Evolutionary conservation across 148 eudicot genomes (phyloP), one percentile per base, ranked within the genome.

Genomic region (Chenopodium quinoa): DNA sequence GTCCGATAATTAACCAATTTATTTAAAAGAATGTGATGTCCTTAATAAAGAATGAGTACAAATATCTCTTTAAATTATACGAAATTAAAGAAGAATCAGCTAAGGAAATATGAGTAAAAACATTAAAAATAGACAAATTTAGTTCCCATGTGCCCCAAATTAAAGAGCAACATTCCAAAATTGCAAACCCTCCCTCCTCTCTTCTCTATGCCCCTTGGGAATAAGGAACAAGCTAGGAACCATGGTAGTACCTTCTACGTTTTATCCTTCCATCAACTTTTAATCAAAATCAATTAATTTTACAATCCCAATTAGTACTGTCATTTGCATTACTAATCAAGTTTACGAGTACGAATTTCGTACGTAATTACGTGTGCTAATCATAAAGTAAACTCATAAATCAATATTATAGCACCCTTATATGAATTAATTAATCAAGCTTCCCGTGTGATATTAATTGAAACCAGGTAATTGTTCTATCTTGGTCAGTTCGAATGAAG

Each of bases 61-160:
- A 68, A 69, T 69, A 69, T 69, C 46, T 22, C 46, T 32, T 40
- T 40, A 5, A 40, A 40, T 40, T 40, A 40, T 40, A 40, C 5
- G 44, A 10, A 27, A 3, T 6, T 58, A 6, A 58, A 58, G 63
- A 58, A 19, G 22, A 58, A 58, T n/a, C 19, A 58, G 14, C 4
- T 58, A 58, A 58, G 63, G 19, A 58, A 58, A 19, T 20, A 58
- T 19, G 19, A 17, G 19, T 3, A 16, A 5, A 5, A 5, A 56
- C 62, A 25, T 65, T 65, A 56, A 50, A 54, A 19, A 82, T 75
- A 86, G 86, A 84, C 88, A 85, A 67, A 77, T 79, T 85, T 82
- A 79, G 84, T 87, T 83, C 78, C 84, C 92, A 91, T 90, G 92
- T 91, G 92, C 85, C 67, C 67, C 29, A 79, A 81, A 88, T 85